These are phyloP conservation scores for Neofusicoccum sp. DNA, from an alignment of 2,329 filamentous ascomycete species.

Conservation along the genomic window DNA sequence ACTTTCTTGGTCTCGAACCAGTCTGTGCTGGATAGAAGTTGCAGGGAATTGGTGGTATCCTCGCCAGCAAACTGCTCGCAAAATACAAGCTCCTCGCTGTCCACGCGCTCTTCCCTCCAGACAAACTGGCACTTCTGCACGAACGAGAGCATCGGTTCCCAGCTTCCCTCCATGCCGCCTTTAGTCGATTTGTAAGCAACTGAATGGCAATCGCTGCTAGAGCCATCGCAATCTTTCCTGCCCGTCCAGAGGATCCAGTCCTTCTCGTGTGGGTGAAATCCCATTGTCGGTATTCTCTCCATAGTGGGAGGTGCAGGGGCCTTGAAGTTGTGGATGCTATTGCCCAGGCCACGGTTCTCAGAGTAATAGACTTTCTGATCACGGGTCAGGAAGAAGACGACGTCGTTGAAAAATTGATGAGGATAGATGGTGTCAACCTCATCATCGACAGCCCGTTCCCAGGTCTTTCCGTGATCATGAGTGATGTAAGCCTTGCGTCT, in stretches of 20 bases:
- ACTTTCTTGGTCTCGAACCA: conserved; percentile 68
- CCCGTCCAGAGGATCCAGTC: conserved; percentile 95
- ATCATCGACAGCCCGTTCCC: conserved; percentile 71
- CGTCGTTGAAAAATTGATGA: conserved; percentile 78
- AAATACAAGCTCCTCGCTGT: conserved; percentile 57
- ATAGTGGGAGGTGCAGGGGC: conserved; percentile 62
- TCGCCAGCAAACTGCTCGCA: conserved; percentile 64
- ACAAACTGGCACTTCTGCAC: conserved; percentile 87
- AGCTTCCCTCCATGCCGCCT: conserved; percentile 63
- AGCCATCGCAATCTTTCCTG: conserved; percentile 60
- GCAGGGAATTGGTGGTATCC: conserved; percentile 60
- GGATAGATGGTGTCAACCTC: conserved; percentile 69
- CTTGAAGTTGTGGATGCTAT: conserved; percentile 70
- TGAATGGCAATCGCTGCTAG: conserved; percentile 60
- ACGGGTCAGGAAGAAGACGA: conserved; percentile 79
- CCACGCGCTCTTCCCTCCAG: conserved; percentile 52
- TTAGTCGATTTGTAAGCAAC: conserved; percentile 77
- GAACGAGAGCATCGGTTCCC: conserved; percentile 71
- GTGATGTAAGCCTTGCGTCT: conserved; percentile 68
- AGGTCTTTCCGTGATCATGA: conserved; percentile 83
- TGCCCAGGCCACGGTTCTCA: conserved; percentile 64
- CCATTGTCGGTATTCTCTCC: conserved; percentile 54
- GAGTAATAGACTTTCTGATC: conserved; percentile 73
- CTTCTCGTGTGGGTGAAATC: conserved; percentile 80
- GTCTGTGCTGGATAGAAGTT: conserved; percentile 75